Evolutionary conservation across 768 basidiomycete genomes (phyloP), one percentile per base, ranked within the genome.

Genomic region (Megacollybia marginata): DNA sequence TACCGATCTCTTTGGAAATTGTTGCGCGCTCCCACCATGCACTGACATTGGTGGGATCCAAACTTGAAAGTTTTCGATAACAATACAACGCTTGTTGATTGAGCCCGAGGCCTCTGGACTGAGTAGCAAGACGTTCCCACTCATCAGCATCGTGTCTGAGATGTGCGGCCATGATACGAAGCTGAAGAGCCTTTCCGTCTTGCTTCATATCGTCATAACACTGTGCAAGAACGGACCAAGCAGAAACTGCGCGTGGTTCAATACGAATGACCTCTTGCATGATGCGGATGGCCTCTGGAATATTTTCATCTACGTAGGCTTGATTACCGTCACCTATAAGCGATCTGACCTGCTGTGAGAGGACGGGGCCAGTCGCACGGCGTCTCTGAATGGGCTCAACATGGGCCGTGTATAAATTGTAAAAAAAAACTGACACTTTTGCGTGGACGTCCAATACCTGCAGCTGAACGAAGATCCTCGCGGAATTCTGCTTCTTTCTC

Each of bases 241-340:
- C 88, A 2, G 80, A 68, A 0, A 76, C 72, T 1, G 92, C 87
- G 15, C 88, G 80, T 2, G 94, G 92, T 62, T 99, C 95, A 49
- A 93, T 90, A 9, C 91, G 81, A 48, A 99, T 92, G 55, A 96
- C 89, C 60, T 98, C 92, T 61, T 86, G 83, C 79, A 93, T 88
- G 20, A 85, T 75, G 16, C 81, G 78, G 33, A 92, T 82, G 1
- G 92, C 85, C 55, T 85, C 75, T 2, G 72, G 66, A 9, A 82
- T 67, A 49, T 90, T 67, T 52, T 71, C 78, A 57, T 85, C 80
- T 46, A 94, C 79, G 63, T 90, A 96, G 2, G 87, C 86, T 58
- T 88, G 81, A 60, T 93, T 94, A 18, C 89, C 94, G 48, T 86
- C 82, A 23, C 92, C 91, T 46, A 97, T 81, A 15, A 95, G 69